Evolutionary conservation across 78 protist genomes (phyloP).

Genomic region (Chrysochromulina parva): DNA sequence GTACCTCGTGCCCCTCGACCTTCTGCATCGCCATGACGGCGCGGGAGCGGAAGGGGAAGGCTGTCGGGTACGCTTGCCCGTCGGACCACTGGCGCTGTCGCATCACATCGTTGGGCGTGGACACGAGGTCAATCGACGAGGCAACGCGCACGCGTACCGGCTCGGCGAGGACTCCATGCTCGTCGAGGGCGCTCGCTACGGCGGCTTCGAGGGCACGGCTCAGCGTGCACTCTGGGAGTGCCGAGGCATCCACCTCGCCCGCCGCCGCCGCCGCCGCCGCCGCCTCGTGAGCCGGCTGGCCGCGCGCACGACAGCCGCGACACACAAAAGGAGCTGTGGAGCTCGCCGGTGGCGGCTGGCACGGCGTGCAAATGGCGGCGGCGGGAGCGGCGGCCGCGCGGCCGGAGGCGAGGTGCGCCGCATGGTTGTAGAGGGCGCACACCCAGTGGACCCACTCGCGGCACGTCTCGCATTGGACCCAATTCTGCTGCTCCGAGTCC

Average conservation of each 20-base stretch:
- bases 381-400: not conserved
- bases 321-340: no score
- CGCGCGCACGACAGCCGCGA: no score
- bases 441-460: not conserved
- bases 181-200: not conserved
- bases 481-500: not conserved
- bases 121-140: not conserved
- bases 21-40: not conserved
- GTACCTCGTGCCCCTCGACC: slow-evolving; percentile 42
- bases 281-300: no score
- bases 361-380: not conserved
- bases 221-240: not conserved
- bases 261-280: no score
- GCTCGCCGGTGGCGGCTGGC: no score
- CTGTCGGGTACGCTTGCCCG: not conserved
- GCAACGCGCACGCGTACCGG: not conserved
- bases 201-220: not conserved
- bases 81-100: not conserved
- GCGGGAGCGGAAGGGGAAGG: not conserved
- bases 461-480: slow-evolving; percentile 3
- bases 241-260: no score
- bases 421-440: slow-evolving; percentile 3
- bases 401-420: not conserved
- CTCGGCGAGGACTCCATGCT: not conserved
- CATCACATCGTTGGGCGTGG: not conserved